These are phyloP conservation scores for Xylaria sp. DNA, from an alignment of 2,329 filamentous ascomycete species.

Conservation along the genomic window DNA sequence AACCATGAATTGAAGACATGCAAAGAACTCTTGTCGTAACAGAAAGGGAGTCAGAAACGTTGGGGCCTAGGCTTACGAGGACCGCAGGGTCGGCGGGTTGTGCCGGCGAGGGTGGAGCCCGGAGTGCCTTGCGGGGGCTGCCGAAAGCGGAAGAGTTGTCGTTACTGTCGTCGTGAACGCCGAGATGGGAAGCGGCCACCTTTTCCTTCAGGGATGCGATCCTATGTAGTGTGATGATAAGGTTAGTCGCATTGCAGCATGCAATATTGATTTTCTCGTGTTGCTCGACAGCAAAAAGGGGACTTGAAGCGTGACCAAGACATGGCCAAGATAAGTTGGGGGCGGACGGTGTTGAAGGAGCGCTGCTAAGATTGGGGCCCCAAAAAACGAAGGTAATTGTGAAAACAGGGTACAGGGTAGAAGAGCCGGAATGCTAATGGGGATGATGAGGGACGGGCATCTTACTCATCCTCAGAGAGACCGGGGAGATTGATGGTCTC, in stretches of 20 bases:
- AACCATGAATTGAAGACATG: not conserved
- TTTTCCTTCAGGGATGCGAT: slow-evolving; percentile 63
- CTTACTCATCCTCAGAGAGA: slow-evolving; percentile 69
- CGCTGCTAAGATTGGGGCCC: not conserved
- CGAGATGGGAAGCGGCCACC: slow-evolving; percentile 60
- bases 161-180: slow-evolving; percentile 50
- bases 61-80: slow-evolving; percentile 36
- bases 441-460: slow-evolving; percentile 25
- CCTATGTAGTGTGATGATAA: slow-evolving; percentile 47
- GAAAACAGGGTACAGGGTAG: not conserved
- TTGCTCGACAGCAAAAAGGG: not conserved
- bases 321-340: slow-evolving; percentile 21
- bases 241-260: slow-evolving; percentile 21
- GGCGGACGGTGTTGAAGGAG: slow-evolving; percentile 15
- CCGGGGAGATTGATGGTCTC: slow-evolving; percentile 65
- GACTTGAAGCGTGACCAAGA: slow-evolving; percentile 21
- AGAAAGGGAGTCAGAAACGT: not conserved
- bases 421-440: not conserved
- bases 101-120: slow-evolving; percentile 39
- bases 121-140: slow-evolving; percentile 43
- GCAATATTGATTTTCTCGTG: not conserved
- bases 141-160: slow-evolving; percentile 36
- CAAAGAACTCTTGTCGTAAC: not conserved
- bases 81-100: slow-evolving; percentile 38
- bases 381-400: not conserved